Percentiles rank a stretch among this genome's conserved stretches.
These are phyloP conservation scores for Selaginella tamariscina DNA, from an alignment of 75 land plant genomes.

Conservation along the genomic window DNA sequence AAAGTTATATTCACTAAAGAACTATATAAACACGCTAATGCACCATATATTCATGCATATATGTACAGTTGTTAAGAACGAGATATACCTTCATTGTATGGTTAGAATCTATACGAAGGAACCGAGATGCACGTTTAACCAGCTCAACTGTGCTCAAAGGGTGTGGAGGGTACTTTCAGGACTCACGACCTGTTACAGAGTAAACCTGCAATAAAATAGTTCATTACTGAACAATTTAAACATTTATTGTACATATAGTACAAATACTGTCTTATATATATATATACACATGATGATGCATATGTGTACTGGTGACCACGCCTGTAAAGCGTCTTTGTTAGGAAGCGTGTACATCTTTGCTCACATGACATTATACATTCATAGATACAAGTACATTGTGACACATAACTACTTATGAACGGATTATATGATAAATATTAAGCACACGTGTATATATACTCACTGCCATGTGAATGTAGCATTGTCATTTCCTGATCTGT, in stretches of 20 bases:
- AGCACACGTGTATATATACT: too few species aligned
- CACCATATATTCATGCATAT: background rate
- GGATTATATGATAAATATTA: too few species aligned
- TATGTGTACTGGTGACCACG: slow-evolving; percentile 87
- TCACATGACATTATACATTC: slow-evolving; percentile 3
- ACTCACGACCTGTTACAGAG: slow-evolving; percentile 62
- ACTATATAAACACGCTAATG: too few species aligned
- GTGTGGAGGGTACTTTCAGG: slow-evolving; percentile 65
- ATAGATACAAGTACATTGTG: too few species aligned
- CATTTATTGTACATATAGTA: too few species aligned
- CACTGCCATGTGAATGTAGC: slow-evolving; percentile 74
- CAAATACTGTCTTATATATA: too few species aligned
- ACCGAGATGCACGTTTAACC: slow-evolving; percentile 83
- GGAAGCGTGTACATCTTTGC: background rate
- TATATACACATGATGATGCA: too few species aligned
- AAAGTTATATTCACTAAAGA: too few species aligned
- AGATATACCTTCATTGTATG: slow-evolving; percentile 77
- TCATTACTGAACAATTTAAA: too few species aligned
- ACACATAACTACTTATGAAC: too few species aligned
- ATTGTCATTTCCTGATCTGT: slow-evolving; percentile 58
- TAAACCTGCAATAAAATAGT: slow-evolving; percentile 56
- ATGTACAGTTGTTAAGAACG: background rate
- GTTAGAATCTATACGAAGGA: slow-evolving; percentile 84
- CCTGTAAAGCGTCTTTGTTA: slow-evolving; percentile 41
- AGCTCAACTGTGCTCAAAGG: slow-evolving; percentile 89